Evolutionary conservation across 176 grass and related monocot species (phyloP).

Genomic region (Dactylis glomerata): DNA sequence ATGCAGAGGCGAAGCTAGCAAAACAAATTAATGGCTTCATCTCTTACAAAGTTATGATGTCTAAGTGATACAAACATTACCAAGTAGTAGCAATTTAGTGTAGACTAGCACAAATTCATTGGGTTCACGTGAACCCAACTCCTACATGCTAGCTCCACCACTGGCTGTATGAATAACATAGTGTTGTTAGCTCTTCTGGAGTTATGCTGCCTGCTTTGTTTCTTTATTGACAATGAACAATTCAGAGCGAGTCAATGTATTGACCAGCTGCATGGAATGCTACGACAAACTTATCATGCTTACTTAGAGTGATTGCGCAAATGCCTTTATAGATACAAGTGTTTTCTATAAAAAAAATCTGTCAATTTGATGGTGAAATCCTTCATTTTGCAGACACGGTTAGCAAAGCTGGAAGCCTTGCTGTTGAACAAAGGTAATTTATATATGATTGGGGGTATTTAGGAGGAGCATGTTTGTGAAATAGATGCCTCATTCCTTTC

Average conservation of each 20-base stretch:
- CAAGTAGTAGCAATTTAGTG: no score
- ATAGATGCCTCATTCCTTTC: neutral
- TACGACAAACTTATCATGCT: conserved; percentile 1
- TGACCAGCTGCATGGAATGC: conserved; percentile 15
- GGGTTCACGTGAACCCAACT: no score
- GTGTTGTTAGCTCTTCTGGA: neutral
- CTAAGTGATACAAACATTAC: no score
- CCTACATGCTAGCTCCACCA: no score
- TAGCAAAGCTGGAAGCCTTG: conserved; percentile 69
- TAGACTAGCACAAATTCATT: no score
- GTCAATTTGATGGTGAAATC: conserved; percentile 10
- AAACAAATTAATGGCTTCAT: no score
- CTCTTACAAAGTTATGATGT: no score
- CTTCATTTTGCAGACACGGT: conserved; percentile 39
- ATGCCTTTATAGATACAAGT: conserved; percentile 2
- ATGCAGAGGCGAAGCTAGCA: no score
- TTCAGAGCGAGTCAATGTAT: conserved; percentile 18
- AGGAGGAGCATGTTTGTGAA: neutral
- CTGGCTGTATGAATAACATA: conserved; percentile 23
- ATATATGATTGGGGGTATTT: conserved; percentile 13
- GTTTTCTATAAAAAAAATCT: conserved; percentile 13
- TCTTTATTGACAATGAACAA: neutral
- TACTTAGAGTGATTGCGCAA: neutral
- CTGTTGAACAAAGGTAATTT: conserved; percentile 57
- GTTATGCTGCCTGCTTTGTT: neutral